Evolutionary conservation across 306 rosid genomes (phyloP).

Genomic region (Comarum palustre): DNA sequence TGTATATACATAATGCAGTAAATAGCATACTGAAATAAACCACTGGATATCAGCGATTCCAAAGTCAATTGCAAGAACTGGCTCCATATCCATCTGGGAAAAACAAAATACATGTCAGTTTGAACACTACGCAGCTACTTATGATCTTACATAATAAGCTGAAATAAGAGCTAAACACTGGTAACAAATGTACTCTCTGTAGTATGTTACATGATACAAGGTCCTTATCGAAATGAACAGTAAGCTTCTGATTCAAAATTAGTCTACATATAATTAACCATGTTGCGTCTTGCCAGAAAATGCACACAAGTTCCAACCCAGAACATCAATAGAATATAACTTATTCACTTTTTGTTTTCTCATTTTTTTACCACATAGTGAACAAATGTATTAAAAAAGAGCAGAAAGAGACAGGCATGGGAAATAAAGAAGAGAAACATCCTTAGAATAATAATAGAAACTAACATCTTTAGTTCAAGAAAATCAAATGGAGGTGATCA

Average conservation of each 20-base stretch:
- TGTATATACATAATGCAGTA: not conserved
- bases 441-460: not conserved
- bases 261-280: not conserved
- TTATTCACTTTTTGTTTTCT: not conserved
- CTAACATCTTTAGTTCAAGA: not conserved
- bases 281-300: not conserved
- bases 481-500: not conserved
- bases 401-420: not conserved
- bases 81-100: conserved; percentile 72
- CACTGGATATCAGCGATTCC: conserved; percentile 81
- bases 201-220: not conserved
- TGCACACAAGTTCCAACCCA: not conserved
- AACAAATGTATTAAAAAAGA: not conserved
- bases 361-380: not conserved
- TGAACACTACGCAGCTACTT: conserved; percentile 1
- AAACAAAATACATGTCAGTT: conserved; percentile 24
- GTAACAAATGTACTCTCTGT: not conserved
- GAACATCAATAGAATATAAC: not conserved
- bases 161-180: not conserved
- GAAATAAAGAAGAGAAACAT: not conserved
- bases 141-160: not conserved
- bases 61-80: conserved; percentile 83
- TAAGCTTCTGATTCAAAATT: not conserved
- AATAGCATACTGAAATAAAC: not conserved
- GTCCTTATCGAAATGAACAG: not conserved